Conservation (phyloP, 192 early-diverging fungal genomes). For the Mortierella antarctica region DNA sequence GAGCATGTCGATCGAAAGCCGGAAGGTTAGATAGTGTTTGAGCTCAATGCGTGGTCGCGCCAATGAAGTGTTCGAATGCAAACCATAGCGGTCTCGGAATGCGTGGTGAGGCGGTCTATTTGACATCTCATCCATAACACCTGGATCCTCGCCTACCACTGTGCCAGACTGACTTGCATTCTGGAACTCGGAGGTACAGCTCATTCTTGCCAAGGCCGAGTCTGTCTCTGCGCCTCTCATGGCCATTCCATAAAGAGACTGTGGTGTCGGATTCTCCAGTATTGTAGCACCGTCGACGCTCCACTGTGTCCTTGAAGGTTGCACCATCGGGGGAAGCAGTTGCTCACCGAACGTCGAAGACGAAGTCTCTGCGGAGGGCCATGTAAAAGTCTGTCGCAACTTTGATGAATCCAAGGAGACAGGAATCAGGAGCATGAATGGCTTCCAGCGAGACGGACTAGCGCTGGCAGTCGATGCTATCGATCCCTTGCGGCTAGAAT, state of each 20-base stretch:
- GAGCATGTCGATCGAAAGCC: conserved; percentile 39
- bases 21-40: conserved; percentile 41
- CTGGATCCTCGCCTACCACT: neutral
- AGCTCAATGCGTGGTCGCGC: conserved; percentile 33
- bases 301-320: neutral
- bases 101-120: no score
- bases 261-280: neutral
- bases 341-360: neutral
- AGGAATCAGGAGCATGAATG: conserved; percentile 37
- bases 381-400: conserved; percentile 36
- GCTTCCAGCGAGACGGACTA: conserved; percentile 1
- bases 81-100: neutral
- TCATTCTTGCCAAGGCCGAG: neutral
- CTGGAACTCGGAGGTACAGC: neutral
- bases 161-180: neutral
- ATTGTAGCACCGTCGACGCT: neutral
- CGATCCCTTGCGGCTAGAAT: conserved; percentile 4
- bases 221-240: neutral
- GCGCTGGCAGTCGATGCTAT: neutral
- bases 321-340: neutral
- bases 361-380: conserved; percentile 25
- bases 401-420: conserved; percentile 24
- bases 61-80: neutral
- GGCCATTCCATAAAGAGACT: conserved; percentile 8
- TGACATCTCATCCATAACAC: neutral